A percentile compares a stretch with the other conserved stretches of the same genome.
phyloP scores from a whole-genome alignment of 768 basidiomycete species.

The Mycena alexandri region DNA sequence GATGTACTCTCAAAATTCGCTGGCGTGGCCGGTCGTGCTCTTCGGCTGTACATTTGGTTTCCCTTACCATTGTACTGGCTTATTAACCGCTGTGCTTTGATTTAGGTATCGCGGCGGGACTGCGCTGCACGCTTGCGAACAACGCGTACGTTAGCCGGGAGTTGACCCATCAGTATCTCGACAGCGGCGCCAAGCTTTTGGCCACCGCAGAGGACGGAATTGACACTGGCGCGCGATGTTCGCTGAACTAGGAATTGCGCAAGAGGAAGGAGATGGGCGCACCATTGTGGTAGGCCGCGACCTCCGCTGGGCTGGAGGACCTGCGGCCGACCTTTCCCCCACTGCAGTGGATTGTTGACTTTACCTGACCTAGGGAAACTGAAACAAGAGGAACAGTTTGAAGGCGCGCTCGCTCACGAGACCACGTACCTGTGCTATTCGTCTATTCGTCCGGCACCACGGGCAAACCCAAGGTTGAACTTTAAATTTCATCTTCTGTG shows the following conservation, averaged over 20 bases:
- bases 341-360: slow-evolving; percentile 48
- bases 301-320: slow-evolving; percentile 60
- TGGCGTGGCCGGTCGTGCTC: slow-evolving; percentile 62
- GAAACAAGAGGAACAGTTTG: slow-evolving; percentile 64
- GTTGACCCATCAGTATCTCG: slow-evolving; percentile 76
- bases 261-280: slow-evolving; percentile 61
- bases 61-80: neutral
- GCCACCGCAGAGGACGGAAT: slow-evolving; percentile 74
- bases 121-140: slow-evolving; percentile 82
- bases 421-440: slow-evolving; percentile 79
- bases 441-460: slow-evolving; percentile 73
- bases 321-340: slow-evolving; percentile 43
- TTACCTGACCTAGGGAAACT: slow-evolving; percentile 67
- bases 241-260: slow-evolving; percentile 58
- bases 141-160: slow-evolving; percentile 75
- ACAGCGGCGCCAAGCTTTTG: slow-evolving; percentile 73
- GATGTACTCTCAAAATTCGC: slow-evolving; percentile 76
- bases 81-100: slow-evolving; percentile 8
- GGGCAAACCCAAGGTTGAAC: slow-evolving; percentile 51
- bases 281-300: slow-evolving; percentile 68
- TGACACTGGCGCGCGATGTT: slow-evolving; percentile 67
- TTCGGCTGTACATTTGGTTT: slow-evolving; percentile 50
- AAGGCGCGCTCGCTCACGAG: slow-evolving; percentile 65
- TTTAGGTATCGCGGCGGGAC: slow-evolving; percentile 68
- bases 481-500: neutral